phyloP scores from a whole-genome alignment of 1,139 yeast genomes.

The Candida albicans region DNA sequence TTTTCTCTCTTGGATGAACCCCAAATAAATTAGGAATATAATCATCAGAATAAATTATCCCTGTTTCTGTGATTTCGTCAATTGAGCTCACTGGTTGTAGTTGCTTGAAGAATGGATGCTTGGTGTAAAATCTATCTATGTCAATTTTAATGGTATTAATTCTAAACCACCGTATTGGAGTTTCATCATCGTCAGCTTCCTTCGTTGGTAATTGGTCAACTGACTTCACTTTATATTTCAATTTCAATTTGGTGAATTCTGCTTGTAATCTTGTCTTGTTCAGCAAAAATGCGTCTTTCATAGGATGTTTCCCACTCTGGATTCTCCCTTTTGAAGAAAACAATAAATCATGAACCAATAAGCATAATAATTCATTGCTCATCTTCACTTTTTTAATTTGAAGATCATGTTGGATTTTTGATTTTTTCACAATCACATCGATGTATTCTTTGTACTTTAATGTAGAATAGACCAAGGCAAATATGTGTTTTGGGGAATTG shows the following conservation, averaged over 20 bases:
- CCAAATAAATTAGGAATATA: conserved; percentile 79
- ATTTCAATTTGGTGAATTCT: conserved; percentile 74
- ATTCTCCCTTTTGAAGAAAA: conserved; percentile 78
- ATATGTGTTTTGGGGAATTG: conserved; percentile 72
- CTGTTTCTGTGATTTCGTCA: conserved; percentile 47
- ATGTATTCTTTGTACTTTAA: conserved; percentile 67
- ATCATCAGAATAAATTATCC: conserved; percentile 67
- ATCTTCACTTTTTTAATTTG: conserved; percentile 36
- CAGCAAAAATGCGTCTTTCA: conserved; percentile 76
- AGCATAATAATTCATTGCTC: conserved; percentile 50
- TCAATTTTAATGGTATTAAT: conserved; percentile 57
- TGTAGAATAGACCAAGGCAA: conserved; percentile 79
- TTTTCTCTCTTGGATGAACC: conserved; percentile 68
- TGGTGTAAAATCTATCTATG: conserved; percentile 41
- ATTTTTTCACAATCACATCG: conserved; percentile 58
- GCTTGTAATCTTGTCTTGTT: conserved; percentile 81
- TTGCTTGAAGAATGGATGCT: conserved; percentile 38
- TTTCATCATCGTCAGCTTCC: conserved; percentile 49
- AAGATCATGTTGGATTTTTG: conserved; percentile 53
- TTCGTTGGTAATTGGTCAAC: conserved; percentile 36
- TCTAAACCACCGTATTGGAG: conserved; percentile 91
- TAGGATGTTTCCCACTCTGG: conserved; percentile 84
- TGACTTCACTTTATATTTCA: conserved; percentile 57
- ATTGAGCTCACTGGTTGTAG: conserved; percentile 49
- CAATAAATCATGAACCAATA: conserved; percentile 79